Conservation (phyloP, 257 asterid genomes). For the Solanum ossicruentum region DNA sequence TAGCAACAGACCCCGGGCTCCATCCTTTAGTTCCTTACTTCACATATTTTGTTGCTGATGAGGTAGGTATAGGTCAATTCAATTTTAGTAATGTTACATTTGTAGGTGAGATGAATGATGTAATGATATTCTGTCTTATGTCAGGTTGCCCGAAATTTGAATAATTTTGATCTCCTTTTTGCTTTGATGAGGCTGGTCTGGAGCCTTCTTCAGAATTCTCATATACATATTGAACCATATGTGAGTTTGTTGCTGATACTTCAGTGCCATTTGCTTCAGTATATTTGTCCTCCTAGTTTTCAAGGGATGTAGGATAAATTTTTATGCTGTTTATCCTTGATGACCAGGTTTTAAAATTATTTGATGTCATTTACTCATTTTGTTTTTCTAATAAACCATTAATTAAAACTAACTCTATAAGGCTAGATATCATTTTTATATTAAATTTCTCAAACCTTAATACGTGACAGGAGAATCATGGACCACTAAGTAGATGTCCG, state of each 20-base stretch:
- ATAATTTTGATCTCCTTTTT: slow-evolving; percentile 55
- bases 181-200: slow-evolving; percentile 95
- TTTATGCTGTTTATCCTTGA: neutral
- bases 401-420: neutral
- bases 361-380: neutral
- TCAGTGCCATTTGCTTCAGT: neutral
- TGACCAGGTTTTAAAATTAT: neutral
- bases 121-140: slow-evolving; percentile 8
- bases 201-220: slow-evolving; percentile 92
- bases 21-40: slow-evolving; percentile 97
- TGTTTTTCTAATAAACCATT: neutral
- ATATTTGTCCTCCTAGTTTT: neutral
- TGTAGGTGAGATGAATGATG: neutral
- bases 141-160: slow-evolving; percentile 84
- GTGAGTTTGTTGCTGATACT: slow-evolving; percentile 32
- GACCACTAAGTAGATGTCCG: neutral
- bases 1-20: slow-evolving; percentile 96
- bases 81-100: neutral
- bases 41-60: slow-evolving; percentile 84
- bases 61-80: slow-evolving; percentile 30
- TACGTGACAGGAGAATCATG: neutral
- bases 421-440: neutral
- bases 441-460: neutral
- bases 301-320: neutral
- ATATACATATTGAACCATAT: slow-evolving; percentile 88